phyloP scores from a whole-genome alignment of 2,329 filamentous ascomycete species.

The Fusarium sp. region DNA sequence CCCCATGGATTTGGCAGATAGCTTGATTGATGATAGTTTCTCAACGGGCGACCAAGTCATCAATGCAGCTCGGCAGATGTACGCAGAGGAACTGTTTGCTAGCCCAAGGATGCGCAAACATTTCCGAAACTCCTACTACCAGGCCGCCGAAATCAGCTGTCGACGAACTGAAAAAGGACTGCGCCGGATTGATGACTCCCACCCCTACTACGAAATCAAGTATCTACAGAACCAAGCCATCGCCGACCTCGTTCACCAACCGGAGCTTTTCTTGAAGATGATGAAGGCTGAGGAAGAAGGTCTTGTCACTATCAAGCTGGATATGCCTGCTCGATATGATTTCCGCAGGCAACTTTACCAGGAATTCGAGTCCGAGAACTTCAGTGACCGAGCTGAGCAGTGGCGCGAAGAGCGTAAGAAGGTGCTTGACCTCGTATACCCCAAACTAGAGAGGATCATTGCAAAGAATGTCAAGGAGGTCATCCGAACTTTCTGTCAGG shows the following conservation, averaged over 20 bases:
- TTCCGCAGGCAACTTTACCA: conserved; percentile 81
- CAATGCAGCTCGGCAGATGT: conserved; percentile 84
- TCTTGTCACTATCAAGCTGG: conserved; percentile 84
- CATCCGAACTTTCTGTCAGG: conserved; percentile 92
- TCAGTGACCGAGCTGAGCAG: conserved; percentile 91
- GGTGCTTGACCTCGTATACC: conserved; percentile 82
- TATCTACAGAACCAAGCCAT: conserved; percentile 93
- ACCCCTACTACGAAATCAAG: conserved; percentile 98
- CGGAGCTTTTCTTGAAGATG: conserved; percentile 96
- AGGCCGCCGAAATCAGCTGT: conserved; percentile 85
- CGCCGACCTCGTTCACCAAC: conserved; percentile 80
- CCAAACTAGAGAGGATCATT: conserved; percentile 84
- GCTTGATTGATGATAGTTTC: conserved; percentile 77
- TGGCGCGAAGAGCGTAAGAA: conserved; percentile 93
- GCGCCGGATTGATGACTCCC: conserved; percentile 91
- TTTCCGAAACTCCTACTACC: conserved; percentile 85
- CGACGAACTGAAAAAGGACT: conserved; percentile 93
- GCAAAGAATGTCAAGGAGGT: conserved; percentile 95
- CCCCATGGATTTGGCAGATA: conserved; percentile 89
- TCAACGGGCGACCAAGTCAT: conserved; percentile 80
- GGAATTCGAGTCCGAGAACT: conserved; percentile 94
- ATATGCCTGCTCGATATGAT: conserved; percentile 77
- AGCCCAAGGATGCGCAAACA: conserved; percentile 91
- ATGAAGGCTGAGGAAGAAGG: conserved; percentile 96
- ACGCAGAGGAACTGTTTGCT: conserved; percentile 87